Conservation (phyloP, 148 eudicot genomes). For the Camellia lanceoleosa region DNA sequence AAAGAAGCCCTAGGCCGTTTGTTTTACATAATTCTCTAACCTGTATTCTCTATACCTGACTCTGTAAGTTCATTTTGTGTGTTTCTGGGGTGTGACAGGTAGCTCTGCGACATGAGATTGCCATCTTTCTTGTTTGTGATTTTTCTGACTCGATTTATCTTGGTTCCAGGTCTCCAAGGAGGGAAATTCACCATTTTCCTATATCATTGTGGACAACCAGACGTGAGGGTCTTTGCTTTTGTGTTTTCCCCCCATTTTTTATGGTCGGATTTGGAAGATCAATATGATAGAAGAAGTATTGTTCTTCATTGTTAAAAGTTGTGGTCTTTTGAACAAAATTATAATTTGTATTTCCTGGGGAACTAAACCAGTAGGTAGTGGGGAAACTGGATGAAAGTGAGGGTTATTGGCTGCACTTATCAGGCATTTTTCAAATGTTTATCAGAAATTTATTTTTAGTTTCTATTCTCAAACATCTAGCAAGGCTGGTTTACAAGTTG, state of each 20-base stretch:
- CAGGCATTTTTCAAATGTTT: background rate
- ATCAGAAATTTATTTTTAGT: background rate
- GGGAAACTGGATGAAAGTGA: constrained; percentile 1
- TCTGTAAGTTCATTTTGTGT: background rate
- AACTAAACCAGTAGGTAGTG: background rate
- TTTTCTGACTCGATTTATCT: constrained; percentile 16
- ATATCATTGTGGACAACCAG: constrained; percentile 80
- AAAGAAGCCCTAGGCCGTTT: background rate
- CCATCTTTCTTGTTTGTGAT: constrained; percentile 3
- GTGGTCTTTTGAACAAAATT: background rate
- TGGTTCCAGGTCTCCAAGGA: constrained; percentile 80
- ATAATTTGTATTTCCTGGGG: background rate
- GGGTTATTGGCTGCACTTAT: too few relatives aligned
- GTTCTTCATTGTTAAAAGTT: constrained; percentile 6
- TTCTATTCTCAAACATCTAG: background rate
- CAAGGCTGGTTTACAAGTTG: background rate
- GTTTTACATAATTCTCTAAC: too few relatives aligned
- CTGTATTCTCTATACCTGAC: too few relatives aligned
- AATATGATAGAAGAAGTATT: background rate
- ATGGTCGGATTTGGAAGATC: background rate
- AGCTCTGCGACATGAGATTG: background rate
- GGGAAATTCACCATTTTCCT: constrained; percentile 93
- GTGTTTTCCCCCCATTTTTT: background rate
- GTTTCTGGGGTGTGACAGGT: background rate
- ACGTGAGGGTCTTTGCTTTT: constrained; percentile 38